Percentiles rank a stretch among this genome's conserved stretches.
Conservation (phyloP, 73 alveolate genomes). For the Strombidium stylifer region DNA sequence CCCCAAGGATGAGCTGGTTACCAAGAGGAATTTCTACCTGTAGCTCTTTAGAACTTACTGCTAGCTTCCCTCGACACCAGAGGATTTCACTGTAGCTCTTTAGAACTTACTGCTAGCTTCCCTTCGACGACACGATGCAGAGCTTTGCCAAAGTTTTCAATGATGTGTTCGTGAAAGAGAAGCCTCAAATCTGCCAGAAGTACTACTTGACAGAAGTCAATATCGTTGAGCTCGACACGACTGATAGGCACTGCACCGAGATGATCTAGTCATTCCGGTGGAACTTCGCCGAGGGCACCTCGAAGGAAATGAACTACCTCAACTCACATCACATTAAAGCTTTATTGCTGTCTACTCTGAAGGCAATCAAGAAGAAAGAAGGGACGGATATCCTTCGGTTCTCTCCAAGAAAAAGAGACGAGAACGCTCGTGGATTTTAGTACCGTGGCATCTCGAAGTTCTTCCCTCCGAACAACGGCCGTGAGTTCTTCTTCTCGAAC, state of each 20-base stretch:
- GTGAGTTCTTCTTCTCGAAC: constrained; percentile 39
- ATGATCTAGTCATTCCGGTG: not conserved
- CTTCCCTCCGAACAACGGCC: constrained; percentile 13
- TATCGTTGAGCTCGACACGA: constrained; percentile 5
- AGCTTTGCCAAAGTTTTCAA: constrained; percentile 24
- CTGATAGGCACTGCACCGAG: constrained; percentile 10
- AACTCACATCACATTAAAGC: not conserved
- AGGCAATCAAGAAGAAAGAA: constrained; percentile 25
- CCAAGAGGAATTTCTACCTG: constrained; percentile 30
- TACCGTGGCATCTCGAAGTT: too few relatives aligned
- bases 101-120: constrained; percentile 31
- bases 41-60: constrained; percentile 29
- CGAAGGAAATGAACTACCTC: constrained; percentile 22
- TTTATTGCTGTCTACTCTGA: constrained; percentile 3
- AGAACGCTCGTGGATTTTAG: too few relatives aligned
- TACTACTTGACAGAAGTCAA: constrained; percentile 21
- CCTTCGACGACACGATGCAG: constrained; percentile 27
- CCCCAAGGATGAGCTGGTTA: constrained; percentile 9
- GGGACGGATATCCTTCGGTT: constrained; percentile 25
- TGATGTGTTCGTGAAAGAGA: constrained; percentile 40
- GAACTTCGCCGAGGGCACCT: constrained; percentile 45
- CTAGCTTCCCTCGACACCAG: constrained; percentile 27
- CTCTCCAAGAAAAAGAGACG: not conserved
- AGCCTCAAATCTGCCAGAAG: constrained; percentile 21
- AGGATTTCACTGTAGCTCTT: too few relatives aligned